phyloP scores from a whole-genome alignment of 345 rosid species.

The Combretum micranthum region DNA sequence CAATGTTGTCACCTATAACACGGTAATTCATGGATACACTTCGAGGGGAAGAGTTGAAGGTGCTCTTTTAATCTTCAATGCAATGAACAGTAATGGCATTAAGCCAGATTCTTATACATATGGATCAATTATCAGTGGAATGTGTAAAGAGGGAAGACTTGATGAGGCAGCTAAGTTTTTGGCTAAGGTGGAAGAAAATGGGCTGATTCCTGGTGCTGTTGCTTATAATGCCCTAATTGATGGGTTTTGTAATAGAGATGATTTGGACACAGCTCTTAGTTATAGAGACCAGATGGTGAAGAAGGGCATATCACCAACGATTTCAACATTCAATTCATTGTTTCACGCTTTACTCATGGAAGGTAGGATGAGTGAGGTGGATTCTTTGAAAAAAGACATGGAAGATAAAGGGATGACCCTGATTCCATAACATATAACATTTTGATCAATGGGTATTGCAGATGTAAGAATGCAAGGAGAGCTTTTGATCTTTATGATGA shows the following conservation, averaged over 20 bases:
- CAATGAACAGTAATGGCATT: conserved; percentile 56
- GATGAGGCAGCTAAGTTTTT: conserved; percentile 53
- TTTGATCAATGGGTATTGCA: conserved; percentile 74
- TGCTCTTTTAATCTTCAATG: conserved; percentile 52
- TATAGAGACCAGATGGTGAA: conserved; percentile 74
- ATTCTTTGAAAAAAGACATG: conserved; percentile 58
- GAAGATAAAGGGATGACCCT: conserved; percentile 41
- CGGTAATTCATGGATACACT: conserved; percentile 70
- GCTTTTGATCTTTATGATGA: conserved; percentile 63
- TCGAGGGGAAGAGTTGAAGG: conserved; percentile 57
- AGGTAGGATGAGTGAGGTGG: conserved; percentile 52
- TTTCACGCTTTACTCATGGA: conserved; percentile 81
- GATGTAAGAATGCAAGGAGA: conserved; percentile 57
- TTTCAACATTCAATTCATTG: conserved; percentile 72
- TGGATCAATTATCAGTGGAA: conserved; percentile 63
- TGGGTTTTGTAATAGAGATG: conserved; percentile 60
- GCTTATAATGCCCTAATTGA: conserved; percentile 75
- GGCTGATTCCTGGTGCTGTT: conserved; percentile 67
- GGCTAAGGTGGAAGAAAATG: conserved; percentile 51
- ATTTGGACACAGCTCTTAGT: conserved; percentile 53
- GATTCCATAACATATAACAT: conserved; percentile 80
- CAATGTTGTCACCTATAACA: conserved; percentile 67
- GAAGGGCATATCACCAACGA: conserved; percentile 54
- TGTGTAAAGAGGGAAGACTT: conserved; percentile 72
- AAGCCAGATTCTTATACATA: conserved; percentile 66